Evolutionary conservation across 306 rosid genomes (phyloP), one percentile per base, ranked within the genome.

Genomic region (Leucaena leucocephala): DNA sequence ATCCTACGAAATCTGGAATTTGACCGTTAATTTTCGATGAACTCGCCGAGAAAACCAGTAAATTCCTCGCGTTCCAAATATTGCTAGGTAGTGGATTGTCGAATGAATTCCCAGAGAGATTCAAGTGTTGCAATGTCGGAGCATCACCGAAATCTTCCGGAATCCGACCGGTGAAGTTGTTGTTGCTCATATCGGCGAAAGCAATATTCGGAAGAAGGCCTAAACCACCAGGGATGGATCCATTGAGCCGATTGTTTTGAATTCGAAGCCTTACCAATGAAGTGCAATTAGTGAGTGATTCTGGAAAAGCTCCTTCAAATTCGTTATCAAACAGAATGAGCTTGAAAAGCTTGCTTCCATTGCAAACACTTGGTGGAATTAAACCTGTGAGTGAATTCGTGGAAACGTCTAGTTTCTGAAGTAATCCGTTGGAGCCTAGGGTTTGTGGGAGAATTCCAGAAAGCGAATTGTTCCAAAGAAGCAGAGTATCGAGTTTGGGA

Each of bases 381-480:
- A 94, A 85, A 77, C 99, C 99, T 0, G 89, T 76, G 61, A 96
- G 88, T 8, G 85, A 83, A 79, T 96, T 96, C 17, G 99, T 86
- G 8, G 96, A 93, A 9, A 96, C 86, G 19, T 96, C 99, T 0
- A 96, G 77, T 44, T 21, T 76, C 16, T 54, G 76, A 2, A 93
- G 82, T 70, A 86, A 82, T 4, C 81, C 87, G 46, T 86, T 93
- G 52, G 78, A 76, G 16, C 99, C 99, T 0, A 95, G 88, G 12
- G 82, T 74, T 15, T 82, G 92, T 33, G 99, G 99, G 2, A 96
- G 89, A 49, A 58, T 62, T 0, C 99, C 99, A 0, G 69, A 80
- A 50, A 96, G 80, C 36, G 97, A 96, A 69, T 96, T 96, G 89
- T 89, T 91, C 93, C 93, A 95, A 6, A 93, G 85, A 21, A 40